Percentiles rank a stretch among this genome's conserved stretches.
These are phyloP conservation scores for Dioscorea cayenensis DNA, from an alignment of 116 monocot species.

Conservation along the genomic window DNA sequence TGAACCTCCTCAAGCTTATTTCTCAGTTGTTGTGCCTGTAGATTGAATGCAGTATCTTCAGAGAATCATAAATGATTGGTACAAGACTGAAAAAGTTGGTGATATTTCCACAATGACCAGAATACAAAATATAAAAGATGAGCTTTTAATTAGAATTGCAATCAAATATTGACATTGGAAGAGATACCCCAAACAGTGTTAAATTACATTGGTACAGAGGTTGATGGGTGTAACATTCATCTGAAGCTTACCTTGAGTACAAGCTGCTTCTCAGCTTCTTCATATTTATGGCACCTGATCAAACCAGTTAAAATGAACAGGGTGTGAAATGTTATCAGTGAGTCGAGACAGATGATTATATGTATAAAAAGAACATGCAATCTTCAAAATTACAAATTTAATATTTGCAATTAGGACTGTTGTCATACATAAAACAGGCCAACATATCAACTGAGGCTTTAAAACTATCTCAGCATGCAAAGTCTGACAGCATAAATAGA, in stretches of 20 bases:
- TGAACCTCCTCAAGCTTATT: slow-evolving; percentile 21
- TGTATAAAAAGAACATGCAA: neutral
- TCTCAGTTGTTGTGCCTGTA: slow-evolving; percentile 24
- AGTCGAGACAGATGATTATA: neutral
- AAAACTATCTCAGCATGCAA: no score
- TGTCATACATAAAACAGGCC: no score
- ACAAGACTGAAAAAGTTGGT: neutral
- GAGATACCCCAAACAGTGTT: neutral
- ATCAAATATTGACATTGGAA: no score
- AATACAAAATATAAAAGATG: no score
- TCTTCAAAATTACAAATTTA: neutral
- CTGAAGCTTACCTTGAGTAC: slow-evolving; percentile 21
- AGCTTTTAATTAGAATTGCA: no score
- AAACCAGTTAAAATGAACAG: neutral
- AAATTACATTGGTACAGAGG: neutral
- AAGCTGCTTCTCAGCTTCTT: slow-evolving; percentile 17
- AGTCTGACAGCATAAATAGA: no score
- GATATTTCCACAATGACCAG: no score
- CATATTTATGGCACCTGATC: slow-evolving; percentile 6
- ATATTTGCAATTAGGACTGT: no score
- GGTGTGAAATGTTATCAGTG: neutral
- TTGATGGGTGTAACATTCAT: neutral
- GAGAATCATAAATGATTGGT: neutral
- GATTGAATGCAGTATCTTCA: neutral
- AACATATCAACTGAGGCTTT: no score